Conservation (phyloP, 2,329 filamentous ascomycete species). For the Ceratocystis lukuohia region DNA sequence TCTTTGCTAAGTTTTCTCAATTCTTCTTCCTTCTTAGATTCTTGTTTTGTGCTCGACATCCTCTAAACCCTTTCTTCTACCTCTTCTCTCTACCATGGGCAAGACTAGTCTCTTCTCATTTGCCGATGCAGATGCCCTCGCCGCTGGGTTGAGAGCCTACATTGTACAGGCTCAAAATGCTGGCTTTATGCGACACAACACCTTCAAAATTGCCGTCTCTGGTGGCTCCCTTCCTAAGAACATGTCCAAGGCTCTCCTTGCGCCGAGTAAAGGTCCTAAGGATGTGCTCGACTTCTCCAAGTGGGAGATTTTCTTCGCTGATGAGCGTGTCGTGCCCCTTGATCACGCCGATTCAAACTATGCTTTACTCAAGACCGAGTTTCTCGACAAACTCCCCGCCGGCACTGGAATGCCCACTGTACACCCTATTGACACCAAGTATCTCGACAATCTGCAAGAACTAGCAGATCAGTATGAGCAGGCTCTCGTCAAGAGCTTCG, state of each 20-base stretch:
- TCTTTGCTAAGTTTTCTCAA: not conserved
- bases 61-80: not conserved
- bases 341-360: constrained; percentile 94
- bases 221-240: constrained; percentile 85
- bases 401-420: constrained; percentile 54
- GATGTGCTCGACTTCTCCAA: constrained; percentile 64
- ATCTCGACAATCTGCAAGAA: constrained; percentile 70
- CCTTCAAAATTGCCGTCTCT: constrained; percentile 85
- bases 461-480: constrained; percentile 91
- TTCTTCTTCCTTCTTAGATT: constrained; percentile 12
- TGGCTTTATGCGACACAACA: constrained; percentile 64
- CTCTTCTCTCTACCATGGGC: constrained; percentile 32
- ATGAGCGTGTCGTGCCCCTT: constrained; percentile 87
- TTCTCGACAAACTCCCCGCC: constrained; percentile 74
- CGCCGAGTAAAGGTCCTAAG: constrained; percentile 35
- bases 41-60: not conserved
- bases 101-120: constrained; percentile 71
- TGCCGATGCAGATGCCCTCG: constrained; percentile 53
- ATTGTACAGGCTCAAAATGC: constrained; percentile 69
- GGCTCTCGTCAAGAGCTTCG: constrained; percentile 70
- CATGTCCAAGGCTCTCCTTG: constrained; percentile 70
- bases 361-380: constrained; percentile 68
- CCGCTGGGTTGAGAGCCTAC: constrained; percentile 65
- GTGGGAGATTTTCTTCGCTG: constrained; percentile 98
- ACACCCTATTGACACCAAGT: constrained; percentile 56